Evolutionary conservation across 1,284 basidiomycete species (phyloP).

Genomic region (Trichosporon sp.): DNA sequence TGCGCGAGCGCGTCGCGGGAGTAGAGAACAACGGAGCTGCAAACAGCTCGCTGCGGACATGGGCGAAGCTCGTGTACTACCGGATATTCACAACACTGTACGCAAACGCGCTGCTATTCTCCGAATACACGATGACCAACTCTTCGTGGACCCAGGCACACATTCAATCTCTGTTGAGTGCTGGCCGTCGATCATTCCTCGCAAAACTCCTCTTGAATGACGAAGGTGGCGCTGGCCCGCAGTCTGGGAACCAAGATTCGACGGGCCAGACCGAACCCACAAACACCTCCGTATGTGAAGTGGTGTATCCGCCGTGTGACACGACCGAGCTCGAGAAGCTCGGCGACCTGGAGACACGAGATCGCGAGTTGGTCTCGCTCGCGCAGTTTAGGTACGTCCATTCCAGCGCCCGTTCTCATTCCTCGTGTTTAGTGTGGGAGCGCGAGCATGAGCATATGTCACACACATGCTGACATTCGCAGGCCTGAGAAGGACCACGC

Average conservation of each 20-base stretch:
- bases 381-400: constrained; percentile 79
- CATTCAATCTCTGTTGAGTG: constrained; percentile 68
- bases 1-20: constrained; percentile 63
- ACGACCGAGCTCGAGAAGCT: constrained; percentile 71
- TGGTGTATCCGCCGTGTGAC: constrained; percentile 92
- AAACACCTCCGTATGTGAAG: constrained; percentile 43
- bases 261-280: not conserved
- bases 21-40: constrained; percentile 74
- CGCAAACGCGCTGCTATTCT: constrained; percentile 69
- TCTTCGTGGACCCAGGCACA: constrained; percentile 93
- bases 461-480: constrained; percentile 1
- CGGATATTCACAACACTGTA: constrained; percentile 83
- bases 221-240: not conserved
- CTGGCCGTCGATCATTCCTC: constrained; percentile 36
- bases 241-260: not conserved
- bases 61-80: constrained; percentile 85
- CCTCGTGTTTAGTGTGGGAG: constrained; percentile 1
- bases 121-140: constrained; percentile 81
- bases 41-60: constrained; percentile 64
- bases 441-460: not conserved
- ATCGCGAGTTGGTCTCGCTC: constrained; percentile 75
- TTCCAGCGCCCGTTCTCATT: not conserved
- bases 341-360: constrained; percentile 63
- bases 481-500: constrained; percentile 91
- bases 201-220: constrained; percentile 40